Evolutionary conservation across 1,139 yeast species (phyloP), one percentile per base, ranked within the genome.

Genomic region (Pichiaceae sp.): DNA sequence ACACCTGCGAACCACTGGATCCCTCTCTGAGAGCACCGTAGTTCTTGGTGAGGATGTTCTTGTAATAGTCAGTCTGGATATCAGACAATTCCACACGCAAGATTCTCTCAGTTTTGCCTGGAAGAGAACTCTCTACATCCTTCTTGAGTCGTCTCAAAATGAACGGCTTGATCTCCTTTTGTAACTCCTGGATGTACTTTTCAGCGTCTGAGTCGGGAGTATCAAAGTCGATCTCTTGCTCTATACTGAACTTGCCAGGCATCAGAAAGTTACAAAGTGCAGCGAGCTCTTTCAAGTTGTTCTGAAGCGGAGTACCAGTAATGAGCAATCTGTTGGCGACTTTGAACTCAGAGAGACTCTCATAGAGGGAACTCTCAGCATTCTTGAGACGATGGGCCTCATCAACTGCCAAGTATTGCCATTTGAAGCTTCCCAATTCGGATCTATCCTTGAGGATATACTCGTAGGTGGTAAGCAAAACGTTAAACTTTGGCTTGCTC

Each of bases 381-480:
- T 93, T 93, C 51, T 93, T 93, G 53, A 93, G 70, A 53, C 98
- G 73, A 63, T 93, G 99, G 3, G 98, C 99, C 63, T 93, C 99
- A 60, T 93, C 99, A 29, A 93, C 97, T 2, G 98, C 98, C 52
- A 93, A 62, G 54, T 83, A 93, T 56, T 91, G 97, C 99, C 99
- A 91, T 56, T 75, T 83, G 41, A 93, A 73, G 18, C 75, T 57
- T 3, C 96, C 95, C 39, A 91, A 69, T 47, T 85, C 94, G 19
- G 65, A 49, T 37, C 87, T 69, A 57, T 91, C 99, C 53, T 91
- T 91, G 55, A 91, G 70, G 45, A 93, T 87, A 55, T 91, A 93
- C 62, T 91, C 99, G 56, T 91, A 91, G 3, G 99, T 93, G 2
- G 99, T 91, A 48, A 91, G 63, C 35, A 89, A 64, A 17, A 91